Base-by-base conservation (phyloP, 2,329 filamentous ascomycete genomes). In the Ramularia endophylla region DNA sequence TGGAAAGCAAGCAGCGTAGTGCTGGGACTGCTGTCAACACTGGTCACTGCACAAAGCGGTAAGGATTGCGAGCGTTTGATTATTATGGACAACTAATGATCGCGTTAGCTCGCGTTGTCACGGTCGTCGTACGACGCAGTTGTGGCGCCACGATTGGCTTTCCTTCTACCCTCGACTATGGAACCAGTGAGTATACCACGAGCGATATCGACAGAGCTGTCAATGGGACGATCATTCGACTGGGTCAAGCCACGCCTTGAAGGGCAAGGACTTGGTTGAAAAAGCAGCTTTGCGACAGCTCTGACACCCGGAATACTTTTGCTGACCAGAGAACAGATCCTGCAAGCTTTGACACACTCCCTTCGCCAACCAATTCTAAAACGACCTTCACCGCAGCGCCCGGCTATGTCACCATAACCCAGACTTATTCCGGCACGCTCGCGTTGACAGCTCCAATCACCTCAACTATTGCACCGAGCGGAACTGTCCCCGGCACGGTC, bases 71-170 rank as follows among this genome's bases (percentile, higher is more conserved):
- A 29, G 32, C 32, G 7, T 2, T 13, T 4, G n/a, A 15, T 13
- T 6, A 34, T 17, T 13, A 9, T 6, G 34, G 6, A 19, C n/a
- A n/a, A 27, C 42, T 45, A 36, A 44, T 31, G 7, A 13, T 8
- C 8, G 20, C 9, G 27, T 16, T 36, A 48, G 46, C 34, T 16
- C 41, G 46, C 27, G 42, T 48, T 12, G 46, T 48, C n/a, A 48
- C 46, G 3, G 46, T 48, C 35, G 33, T 44, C 13, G 36, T 48
- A n/a, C 34, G 42, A 25, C 32, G 42, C 22, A 44, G 38, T 9
- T 38, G 42, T 27, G 46, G 42, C 22, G 32, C 32, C 6, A 29
- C 42, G 9, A 27, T 48, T 28, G 41, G 41, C 27, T 43, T 48
- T 27, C 42, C 46, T 9, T 45, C 38, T 7, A 48, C 42, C 22